phyloP scores from a whole-genome alignment of 768 basidiomycete species.

The Gautieria morchelliformis region DNA sequence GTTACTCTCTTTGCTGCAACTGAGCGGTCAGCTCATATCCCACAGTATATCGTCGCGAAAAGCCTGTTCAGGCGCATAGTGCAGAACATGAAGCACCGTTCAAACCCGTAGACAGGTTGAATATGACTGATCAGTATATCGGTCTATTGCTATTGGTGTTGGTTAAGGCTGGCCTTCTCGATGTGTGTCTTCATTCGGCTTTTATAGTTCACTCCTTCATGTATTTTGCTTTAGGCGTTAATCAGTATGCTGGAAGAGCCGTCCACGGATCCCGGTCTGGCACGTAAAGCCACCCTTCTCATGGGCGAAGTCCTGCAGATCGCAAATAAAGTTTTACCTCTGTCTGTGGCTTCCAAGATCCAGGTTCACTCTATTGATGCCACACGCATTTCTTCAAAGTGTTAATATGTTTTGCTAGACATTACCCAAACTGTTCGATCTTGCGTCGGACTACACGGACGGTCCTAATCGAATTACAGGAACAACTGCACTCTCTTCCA shows the following conservation, averaged over 20 bases:
- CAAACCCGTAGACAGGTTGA: conserved; percentile 43
- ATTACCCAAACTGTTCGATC: conserved; percentile 73
- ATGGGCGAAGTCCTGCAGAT: conserved; percentile 87
- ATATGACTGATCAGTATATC: conserved; percentile 88
- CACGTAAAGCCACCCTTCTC: conserved; percentile 82
- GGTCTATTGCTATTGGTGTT: conserved; percentile 78
- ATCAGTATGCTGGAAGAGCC: conserved; percentile 79
- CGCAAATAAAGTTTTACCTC: conserved; percentile 78
- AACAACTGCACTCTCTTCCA: conserved; percentile 72
- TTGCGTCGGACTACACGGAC: conserved; percentile 67
- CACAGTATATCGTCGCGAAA: conserved; percentile 9
- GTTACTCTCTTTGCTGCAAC: not conserved
- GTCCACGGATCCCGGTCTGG: conserved; percentile 58
- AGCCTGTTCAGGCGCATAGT: not conserved
- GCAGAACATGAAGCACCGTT: not conserved
- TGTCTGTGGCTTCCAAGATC: conserved; percentile 70
- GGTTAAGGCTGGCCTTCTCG: conserved; percentile 77
- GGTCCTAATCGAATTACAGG: conserved; percentile 77
- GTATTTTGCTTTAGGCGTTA: conserved; percentile 50
- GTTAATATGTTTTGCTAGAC: conserved; percentile 36
- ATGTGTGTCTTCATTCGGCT: conserved; percentile 39
- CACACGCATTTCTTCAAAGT: not conserved
- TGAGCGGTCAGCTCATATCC: conserved; percentile 13
- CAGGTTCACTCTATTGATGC: conserved; percentile 42
- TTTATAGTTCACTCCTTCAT: not conserved